A percentile compares a stretch with the other conserved stretches of the same genome.
Conservation (phyloP, 441 rosid genomes). For the Bruguiera hainesii region DNA sequence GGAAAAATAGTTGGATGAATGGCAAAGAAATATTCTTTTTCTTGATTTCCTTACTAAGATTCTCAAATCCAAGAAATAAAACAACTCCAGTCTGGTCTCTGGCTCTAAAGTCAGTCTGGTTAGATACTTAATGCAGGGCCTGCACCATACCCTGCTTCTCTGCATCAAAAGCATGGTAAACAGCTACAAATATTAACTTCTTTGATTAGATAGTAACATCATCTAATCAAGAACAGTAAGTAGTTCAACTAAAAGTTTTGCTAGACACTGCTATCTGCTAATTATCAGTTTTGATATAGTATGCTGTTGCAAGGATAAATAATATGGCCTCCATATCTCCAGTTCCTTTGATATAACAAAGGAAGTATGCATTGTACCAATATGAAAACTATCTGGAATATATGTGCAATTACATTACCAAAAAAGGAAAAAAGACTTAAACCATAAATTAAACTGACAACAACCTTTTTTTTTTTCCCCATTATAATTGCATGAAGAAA, state of each 20-base stretch:
- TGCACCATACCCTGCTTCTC: constrained; percentile 54
- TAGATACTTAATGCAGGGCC: constrained; percentile 59
- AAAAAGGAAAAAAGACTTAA: neutral
- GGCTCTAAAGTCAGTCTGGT: constrained; percentile 52
- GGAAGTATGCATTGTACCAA: neutral
- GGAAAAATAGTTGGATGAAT: constrained; percentile 24
- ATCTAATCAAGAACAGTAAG: constrained; percentile 21
- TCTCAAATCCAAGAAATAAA: constrained; percentile 51
- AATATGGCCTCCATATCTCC: constrained; percentile 13
- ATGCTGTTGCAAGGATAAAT: constrained; percentile 2
- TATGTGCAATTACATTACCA: constrained; percentile 10
- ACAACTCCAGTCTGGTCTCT: constrained; percentile 39
- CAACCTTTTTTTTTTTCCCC: no score
- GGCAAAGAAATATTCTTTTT: constrained; percentile 15
- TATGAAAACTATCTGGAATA: constrained; percentile 1
- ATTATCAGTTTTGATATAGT: constrained; percentile 3
- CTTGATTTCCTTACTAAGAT: constrained; percentile 39
- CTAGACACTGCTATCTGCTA: constrained; percentile 19
- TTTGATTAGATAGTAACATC: constrained; percentile 19
- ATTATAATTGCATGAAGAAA: no score
- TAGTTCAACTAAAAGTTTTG: constrained; percentile 18
- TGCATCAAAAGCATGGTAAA: constrained; percentile 62
- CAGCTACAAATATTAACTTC: constrained; percentile 44
- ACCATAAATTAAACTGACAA: neutral
- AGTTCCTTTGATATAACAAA: neutral